phyloP scores from a whole-genome alignment of 1,139 yeast species.

The Hemisphaericaspora xylanilytica region DNA sequence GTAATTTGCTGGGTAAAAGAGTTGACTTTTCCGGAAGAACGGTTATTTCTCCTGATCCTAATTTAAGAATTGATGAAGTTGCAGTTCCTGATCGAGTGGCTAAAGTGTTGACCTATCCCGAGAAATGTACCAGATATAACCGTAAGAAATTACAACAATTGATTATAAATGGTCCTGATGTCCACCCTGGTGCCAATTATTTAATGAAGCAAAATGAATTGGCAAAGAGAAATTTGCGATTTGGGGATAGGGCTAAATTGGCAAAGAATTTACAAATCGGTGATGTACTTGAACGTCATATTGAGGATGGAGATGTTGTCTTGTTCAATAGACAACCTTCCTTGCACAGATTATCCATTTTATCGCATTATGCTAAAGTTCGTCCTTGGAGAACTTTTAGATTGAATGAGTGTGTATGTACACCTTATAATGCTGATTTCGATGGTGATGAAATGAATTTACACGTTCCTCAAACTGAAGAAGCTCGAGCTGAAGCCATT shows the following conservation, averaged over 20 bases:
- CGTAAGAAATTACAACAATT: slow-evolving; percentile 70
- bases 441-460: slow-evolving; percentile 99
- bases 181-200: slow-evolving; percentile 97
- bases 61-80: slow-evolving; percentile 89
- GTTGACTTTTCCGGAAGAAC: slow-evolving; percentile 98
- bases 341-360: slow-evolving; percentile 86
- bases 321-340: slow-evolving; percentile 98
- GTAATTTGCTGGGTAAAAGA: slow-evolving; percentile 96
- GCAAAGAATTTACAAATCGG: slow-evolving; percentile 81
- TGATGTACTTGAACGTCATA: slow-evolving; percentile 95
- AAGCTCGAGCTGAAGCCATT: slow-evolving; percentile 97
- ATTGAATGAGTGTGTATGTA: slow-evolving; percentile 97
- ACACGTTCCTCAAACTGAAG: slow-evolving; percentile 99
- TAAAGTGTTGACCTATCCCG: slow-evolving; percentile 93
- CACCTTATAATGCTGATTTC: slow-evolving; percentile 98
- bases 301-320: slow-evolving; percentile 96
- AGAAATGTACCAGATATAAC: slow-evolving; percentile 87
- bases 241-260: slow-evolving; percentile 77
- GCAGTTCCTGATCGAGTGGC: slow-evolving; percentile 98
- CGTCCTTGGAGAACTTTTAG: slow-evolving; percentile 99
- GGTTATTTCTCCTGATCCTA: slow-evolving; percentile 98
- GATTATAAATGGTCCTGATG: slow-evolving; percentile 79
- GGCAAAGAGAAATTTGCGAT: slow-evolving; percentile 83
- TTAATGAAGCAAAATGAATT: slow-evolving; percentile 78
- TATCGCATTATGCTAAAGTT: slow-evolving; percentile 93